A percentile compares a stretch with the other conserved stretches of the same genome.
phyloP scores from a whole-genome alignment of 495 filamentous ascomycete species.

The Neurospora sp. region DNA sequence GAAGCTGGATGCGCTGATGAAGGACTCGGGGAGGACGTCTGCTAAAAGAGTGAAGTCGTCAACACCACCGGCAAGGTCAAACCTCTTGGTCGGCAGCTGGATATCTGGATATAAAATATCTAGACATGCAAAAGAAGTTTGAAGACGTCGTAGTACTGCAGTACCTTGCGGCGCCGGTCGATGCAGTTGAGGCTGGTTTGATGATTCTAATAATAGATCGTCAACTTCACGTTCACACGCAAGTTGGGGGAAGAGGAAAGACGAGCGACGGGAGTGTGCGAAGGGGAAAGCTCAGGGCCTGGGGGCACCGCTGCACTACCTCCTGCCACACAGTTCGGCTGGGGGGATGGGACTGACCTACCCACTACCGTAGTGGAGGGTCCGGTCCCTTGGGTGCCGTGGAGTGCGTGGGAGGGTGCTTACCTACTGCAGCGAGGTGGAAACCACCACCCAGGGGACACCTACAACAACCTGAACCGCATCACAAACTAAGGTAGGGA shows the following conservation, averaged over 20 bases:
- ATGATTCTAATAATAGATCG: conserved; percentile 25
- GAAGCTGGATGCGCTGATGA: neutral
- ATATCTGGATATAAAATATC: neutral
- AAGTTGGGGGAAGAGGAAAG: conserved; percentile 17
- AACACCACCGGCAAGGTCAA: neutral
- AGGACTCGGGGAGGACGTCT: neutral
- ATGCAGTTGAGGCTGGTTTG: conserved; percentile 28
- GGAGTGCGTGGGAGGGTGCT: neutral
- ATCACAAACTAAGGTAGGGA: neutral
- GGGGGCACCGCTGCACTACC: neutral
- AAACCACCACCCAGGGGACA: neutral
- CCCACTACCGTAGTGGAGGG: neutral
- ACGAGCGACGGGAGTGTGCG: conserved; percentile 9
- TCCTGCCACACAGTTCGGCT: neutral
- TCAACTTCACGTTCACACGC: neutral
- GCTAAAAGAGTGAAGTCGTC: neutral
- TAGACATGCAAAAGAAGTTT: neutral
- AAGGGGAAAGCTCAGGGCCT: conserved; percentile 7
- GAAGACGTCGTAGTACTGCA: neutral
- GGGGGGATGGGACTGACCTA: neutral
- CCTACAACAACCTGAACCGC: neutral
- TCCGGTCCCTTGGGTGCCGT: neutral
- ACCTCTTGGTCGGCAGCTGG: neutral
- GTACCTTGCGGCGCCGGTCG: conserved; percentile 21
- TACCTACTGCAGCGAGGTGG: neutral